Conservation (phyloP, 169 alveolate genomes). For the Amoebophrya sp. region DNA sequence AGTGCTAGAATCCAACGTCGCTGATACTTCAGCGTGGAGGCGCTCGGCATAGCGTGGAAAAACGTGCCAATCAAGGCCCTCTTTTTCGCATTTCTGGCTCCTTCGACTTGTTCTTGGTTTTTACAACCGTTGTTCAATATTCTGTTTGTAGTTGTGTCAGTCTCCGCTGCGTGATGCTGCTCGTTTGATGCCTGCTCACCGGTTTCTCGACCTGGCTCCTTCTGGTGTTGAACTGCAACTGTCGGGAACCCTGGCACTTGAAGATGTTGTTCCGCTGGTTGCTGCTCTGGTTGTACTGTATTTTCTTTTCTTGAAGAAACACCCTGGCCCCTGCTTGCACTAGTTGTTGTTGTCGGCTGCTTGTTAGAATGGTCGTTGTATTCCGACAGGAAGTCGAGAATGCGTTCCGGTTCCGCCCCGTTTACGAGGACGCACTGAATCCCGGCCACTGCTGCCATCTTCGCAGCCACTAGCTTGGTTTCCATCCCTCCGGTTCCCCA, state of each 20-base stretch:
- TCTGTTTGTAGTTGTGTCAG: too few species aligned
- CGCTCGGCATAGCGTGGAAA: slow-evolving; percentile 14
- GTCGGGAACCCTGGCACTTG: too few species aligned
- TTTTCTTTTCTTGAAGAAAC: not conserved
- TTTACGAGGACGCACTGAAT: slow-evolving; percentile 48
- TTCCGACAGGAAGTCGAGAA: not conserved
- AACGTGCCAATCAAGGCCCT: slow-evolving; percentile 8
- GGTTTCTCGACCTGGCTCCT: too few species aligned
- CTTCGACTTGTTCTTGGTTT: not conserved
- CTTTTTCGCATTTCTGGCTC: not conserved
- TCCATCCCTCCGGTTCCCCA: slow-evolving; percentile 54
- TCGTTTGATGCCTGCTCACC: too few species aligned
- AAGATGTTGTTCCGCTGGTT: too few species aligned
- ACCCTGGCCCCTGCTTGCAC: slow-evolving; percentile 27
- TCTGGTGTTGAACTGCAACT: too few species aligned
- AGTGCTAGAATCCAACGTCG: slow-evolving; percentile 33
- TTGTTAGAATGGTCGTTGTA: too few species aligned
- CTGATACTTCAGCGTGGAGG: slow-evolving; percentile 22
- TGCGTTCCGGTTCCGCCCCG: slow-evolving; percentile 47
- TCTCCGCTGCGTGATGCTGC: too few species aligned
- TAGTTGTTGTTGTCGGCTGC: too few species aligned
- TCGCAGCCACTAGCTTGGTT: slow-evolving; percentile 51
- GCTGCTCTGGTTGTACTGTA: not conserved
- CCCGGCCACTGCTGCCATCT: slow-evolving; percentile 53
- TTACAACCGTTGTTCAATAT: too few species aligned